Evolutionary conservation across 768 basidiomycete species (phyloP), one percentile per base, ranked within the genome.

Genomic region (Mrakia hoshinonis): DNA sequence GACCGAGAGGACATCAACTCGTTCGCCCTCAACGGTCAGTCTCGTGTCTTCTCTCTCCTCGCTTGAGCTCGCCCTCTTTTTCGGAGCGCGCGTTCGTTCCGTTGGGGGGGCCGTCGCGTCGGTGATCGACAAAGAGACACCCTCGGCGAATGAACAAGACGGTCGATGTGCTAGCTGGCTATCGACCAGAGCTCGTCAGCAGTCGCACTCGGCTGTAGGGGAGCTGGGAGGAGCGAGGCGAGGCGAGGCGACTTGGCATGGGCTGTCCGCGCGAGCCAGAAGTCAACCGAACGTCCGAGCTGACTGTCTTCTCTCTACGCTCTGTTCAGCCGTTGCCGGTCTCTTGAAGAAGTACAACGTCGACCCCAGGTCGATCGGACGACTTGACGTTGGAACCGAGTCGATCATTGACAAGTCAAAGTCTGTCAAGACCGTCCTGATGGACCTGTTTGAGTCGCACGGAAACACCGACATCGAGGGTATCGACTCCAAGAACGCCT

Each of bases 391-490:
- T 70, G 96, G 96, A 60, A 99, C 96, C 31, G 96, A 99, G 80
- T 97, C 96, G 49, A 91, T 98, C 81, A 96, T 99, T 77, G 96
- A 99, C 86, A 98, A 98, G 83, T 94, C 92, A 52, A 99, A 99
- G 82, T 91, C 95, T 9, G 92, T 92, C 81, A 99, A 99, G 83
- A 97, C 96, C 2, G 88, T 91, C 70, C 86, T 99, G 73, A 98
- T 99, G 96, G 92, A 97, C 81, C 89, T 98, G 77, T 99, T 99
- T 78, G 87, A 89, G 55, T 87, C 86, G 72, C 86, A 88, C 38
- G 93, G 93, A 70, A 99, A 99, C 85, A 86, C 85, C 76, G 96
- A 99, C 78, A 92, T 99, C 70, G 96, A 99, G 82, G 96, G 96
- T 75, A 90, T 99, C 80, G 96, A 99, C 82, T 93, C 91, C 58